Evolutionary conservation across 2,329 filamentous ascomycete species (phyloP).

Genomic region (Colletotrichum destructivum): DNA sequence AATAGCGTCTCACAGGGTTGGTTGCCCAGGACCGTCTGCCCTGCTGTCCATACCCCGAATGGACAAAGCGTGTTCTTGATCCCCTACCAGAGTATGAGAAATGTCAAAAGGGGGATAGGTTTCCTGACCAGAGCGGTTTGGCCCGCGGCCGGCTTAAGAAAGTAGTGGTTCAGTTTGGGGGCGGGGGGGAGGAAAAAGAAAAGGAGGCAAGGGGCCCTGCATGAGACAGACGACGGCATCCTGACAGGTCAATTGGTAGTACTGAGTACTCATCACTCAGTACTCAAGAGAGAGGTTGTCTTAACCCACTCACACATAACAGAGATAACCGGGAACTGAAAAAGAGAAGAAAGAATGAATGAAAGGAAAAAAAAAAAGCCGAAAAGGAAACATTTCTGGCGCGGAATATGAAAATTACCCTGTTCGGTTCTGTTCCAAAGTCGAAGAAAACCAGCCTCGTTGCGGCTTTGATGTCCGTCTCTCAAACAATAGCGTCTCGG

Average conservation of each 20-base stretch:
- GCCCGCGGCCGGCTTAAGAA: background rate
- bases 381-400: background rate
- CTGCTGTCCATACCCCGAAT: background rate
- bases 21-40: conserved; percentile 11
- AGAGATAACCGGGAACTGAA: background rate
- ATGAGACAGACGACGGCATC: conserved; percentile 14
- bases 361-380: no score
- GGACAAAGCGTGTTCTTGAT: conserved; percentile 17
- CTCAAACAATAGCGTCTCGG: conserved; percentile 15
- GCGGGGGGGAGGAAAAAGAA: conserved; percentile 19
- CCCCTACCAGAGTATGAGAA: conserved; percentile 17
- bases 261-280: background rate
- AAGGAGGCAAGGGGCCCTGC: conserved; percentile 21
- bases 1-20: conserved; percentile 21
- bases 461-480: conserved; percentile 21
- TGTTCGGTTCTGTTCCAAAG: conserved; percentile 17
- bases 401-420: conserved; percentile 15
- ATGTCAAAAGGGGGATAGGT: conserved; percentile 3
- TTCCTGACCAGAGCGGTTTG: conserved; percentile 19
- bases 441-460: background rate
- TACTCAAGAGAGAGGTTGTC: background rate
- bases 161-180: conserved; percentile 20
- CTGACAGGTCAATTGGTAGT: conserved; percentile 31
- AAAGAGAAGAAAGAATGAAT: no score
- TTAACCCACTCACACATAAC: conserved; percentile 10